Evolutionary conservation across 352 stramenopile species (phyloP), one percentile per base, ranked within the genome.

Genomic region (Phytophthora hybrid): DNA sequence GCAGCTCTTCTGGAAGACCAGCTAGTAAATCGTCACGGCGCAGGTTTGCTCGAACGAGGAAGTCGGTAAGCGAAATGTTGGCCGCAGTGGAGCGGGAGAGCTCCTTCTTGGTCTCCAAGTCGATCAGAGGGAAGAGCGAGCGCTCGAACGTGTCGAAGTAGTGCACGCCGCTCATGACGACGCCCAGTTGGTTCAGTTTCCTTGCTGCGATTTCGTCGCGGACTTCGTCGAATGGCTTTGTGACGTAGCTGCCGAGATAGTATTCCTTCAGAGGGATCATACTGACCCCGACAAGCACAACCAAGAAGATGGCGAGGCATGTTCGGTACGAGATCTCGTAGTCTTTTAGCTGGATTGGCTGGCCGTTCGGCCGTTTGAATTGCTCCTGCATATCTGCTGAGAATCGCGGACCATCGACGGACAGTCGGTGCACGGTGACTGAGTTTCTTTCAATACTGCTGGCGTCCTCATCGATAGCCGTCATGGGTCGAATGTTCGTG

Each of bases 201-300:
- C 76, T 63, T 8, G 69, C 76, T 14, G 71, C 79, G 19, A 66
- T 60, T 26, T 82, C 70, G 51, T 85, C 77, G 10, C 79, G 62
- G 26, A 85, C 67, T 66, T 85, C 79, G 34, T 81, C 73, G 55
- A 85, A 85, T 6, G 68, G 63, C n/a, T 78, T 61, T 4, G 79
- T 85, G 13, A 77, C 65, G 56, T 85, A 85, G 65, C 70, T 81
- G 6, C 79, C 79, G 0, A 85, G 70, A 18, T 79, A 73, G 44
- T 80, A 85, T 41, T 85, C 79, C 51, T 85, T 85, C n/a, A 82
- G 49, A 1, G 79, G 79, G 5, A 74, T 71, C 39, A 78, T 72
- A 26, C 58, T 66, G 4, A 78, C 68, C n/a, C 58, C n/a, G 55
- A 34, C n/a, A 1, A 78, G 31, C 31, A 74, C 53, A 1, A 58